A percentile compares a stretch with the other conserved stretches of the same genome.
Evolutionary conservation across 345 rosid genomes (phyloP).

Genomic region (Eucalyptus cloeziana): DNA sequence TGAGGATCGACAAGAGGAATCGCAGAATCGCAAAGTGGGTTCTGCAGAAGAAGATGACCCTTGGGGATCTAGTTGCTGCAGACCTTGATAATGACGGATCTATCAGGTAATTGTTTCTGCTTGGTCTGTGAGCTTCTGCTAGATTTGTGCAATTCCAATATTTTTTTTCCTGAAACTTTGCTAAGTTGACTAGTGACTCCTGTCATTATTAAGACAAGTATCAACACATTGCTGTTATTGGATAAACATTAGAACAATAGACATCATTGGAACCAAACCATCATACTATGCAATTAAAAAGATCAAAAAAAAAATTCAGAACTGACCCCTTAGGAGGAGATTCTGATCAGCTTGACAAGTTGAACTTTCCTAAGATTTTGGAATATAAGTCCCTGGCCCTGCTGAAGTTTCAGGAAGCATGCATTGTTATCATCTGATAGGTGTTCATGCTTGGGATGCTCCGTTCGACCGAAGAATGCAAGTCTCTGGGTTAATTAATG

Average conservation of each 20-base stretch:
- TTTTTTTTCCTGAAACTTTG: not conserved
- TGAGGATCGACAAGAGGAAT: constrained; percentile 46
- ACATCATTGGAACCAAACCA: not conserved
- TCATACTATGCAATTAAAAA: not conserved
- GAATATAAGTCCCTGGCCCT: not conserved
- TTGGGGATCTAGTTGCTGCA: constrained; percentile 62
- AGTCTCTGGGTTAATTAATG: not conserved
- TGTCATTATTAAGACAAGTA: not conserved
- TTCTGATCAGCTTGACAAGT: not conserved
- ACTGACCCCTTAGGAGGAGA: not conserved
- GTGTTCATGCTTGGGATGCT: not conserved
- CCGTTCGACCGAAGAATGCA: not conserved
- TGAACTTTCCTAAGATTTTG: not conserved
- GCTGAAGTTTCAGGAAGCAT: not conserved
- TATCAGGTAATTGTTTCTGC: constrained; percentile 36
- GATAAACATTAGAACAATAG: not conserved
- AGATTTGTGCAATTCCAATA: not conserved
- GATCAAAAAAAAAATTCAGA: not conserved
- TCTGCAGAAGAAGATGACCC: constrained; percentile 50
- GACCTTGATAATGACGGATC: constrained; percentile 61
- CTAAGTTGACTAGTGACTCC: not conserved
- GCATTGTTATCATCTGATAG: not conserved
- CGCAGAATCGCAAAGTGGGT: constrained; percentile 50
- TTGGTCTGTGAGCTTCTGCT: not conserved
- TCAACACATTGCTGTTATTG: not conserved